These are phyloP conservation scores for Coniochaeta sp. DNA, from an alignment of 2,329 filamentous ascomycete genomes.

Conservation along the genomic window DNA sequence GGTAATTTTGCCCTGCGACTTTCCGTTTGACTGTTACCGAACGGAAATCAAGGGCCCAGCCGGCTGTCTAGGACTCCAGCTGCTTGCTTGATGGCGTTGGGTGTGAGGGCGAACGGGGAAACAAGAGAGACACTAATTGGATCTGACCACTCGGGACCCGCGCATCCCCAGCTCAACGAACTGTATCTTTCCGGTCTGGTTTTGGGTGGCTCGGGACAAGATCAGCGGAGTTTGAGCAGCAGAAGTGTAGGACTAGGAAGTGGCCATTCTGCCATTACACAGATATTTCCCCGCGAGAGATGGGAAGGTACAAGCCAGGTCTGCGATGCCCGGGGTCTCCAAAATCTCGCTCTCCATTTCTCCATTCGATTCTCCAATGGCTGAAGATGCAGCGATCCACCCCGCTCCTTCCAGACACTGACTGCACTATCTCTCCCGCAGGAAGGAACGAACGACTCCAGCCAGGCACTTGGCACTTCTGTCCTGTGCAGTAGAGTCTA, in stretches of 20 bases:
- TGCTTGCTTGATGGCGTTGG: not conserved
- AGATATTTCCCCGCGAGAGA: not conserved
- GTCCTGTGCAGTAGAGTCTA: not conserved
- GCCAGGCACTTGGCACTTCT: too few relatives aligned
- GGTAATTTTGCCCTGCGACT: not conserved
- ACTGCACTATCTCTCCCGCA: not conserved
- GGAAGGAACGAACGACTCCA: too few relatives aligned
- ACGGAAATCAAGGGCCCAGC: not conserved
- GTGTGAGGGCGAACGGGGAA: not conserved
- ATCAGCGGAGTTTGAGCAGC: not conserved
- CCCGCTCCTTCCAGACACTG: constrained; percentile 1
- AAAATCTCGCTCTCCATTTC: too few relatives aligned
- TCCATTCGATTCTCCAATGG: too few relatives aligned
- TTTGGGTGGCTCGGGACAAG: not conserved
- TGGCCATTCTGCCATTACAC: too few relatives aligned
- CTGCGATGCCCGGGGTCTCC: not conserved
- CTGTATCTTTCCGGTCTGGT: not conserved
- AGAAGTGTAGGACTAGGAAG: too few relatives aligned
- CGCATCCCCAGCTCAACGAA: not conserved
- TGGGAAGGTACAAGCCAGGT: too few relatives aligned
- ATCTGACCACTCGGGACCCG: not conserved
- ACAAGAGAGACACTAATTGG: not conserved
- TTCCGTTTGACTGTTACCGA: not conserved
- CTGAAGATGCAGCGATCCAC: not conserved
- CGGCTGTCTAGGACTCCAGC: too few relatives aligned